Percentiles rank a stretch among this genome's conserved stretches.
Conservation (phyloP, 2,329 filamentous ascomycete genomes). For the Didymella keratinophila region DNA sequence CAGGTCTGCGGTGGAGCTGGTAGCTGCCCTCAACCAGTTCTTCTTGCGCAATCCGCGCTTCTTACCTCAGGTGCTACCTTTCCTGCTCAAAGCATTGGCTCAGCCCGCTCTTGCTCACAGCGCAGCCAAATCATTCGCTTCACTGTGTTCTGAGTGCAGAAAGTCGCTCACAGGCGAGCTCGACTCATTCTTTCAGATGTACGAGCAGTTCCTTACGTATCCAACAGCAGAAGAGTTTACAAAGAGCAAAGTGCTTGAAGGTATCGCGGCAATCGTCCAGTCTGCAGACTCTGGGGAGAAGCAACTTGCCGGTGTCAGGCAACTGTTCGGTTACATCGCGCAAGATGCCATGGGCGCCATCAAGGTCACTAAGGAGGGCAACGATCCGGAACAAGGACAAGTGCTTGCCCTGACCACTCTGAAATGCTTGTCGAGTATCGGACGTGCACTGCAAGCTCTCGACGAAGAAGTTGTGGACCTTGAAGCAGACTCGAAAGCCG, state of each 20-base stretch:
- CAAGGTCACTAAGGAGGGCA: constrained; percentile 41
- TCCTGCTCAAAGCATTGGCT: constrained; percentile 75
- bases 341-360: constrained; percentile 62
- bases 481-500: constrained; percentile 57
- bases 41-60: constrained; percentile 74
- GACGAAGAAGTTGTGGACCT: constrained; percentile 73
- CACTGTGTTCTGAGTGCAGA: constrained; percentile 78
- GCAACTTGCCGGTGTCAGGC: constrained; percentile 63
- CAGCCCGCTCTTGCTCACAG: constrained; percentile 69
- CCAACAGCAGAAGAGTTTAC: constrained; percentile 71
- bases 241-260: constrained; percentile 76
- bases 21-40: constrained; percentile 78
- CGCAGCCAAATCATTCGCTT: constrained; percentile 77
- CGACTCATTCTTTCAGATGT: constrained; percentile 74
- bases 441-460: constrained; percentile 74
- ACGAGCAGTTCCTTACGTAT: constrained; percentile 67
- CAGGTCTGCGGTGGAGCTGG: constrained; percentile 72
- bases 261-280: constrained; percentile 78
- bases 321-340: constrained; percentile 68
- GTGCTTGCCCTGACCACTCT: constrained; percentile 62
- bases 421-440: constrained; percentile 73
- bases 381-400: constrained; percentile 53
- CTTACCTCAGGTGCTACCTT: constrained; percentile 74
- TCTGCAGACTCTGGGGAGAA: constrained; percentile 67
- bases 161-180: constrained; percentile 72